Base-by-base conservation (phyloP, 192 early-diverging fungal species). In the Coemansia sp. region DNA sequence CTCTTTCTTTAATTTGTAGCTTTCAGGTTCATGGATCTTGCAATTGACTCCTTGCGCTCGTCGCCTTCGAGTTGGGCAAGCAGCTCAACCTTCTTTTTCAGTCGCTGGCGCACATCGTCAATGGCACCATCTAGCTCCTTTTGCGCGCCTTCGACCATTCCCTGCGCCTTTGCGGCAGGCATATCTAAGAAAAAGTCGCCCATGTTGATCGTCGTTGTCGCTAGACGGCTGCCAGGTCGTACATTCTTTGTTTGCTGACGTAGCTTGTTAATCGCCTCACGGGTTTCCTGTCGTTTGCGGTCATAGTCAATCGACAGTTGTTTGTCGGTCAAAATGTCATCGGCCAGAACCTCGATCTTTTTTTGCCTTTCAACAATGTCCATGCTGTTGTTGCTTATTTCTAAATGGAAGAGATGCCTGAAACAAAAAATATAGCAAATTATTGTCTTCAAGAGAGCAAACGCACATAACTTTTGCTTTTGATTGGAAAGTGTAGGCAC, bases 131-230 rank as follows among this genome's bases (percentile, higher is more conserved):
- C 74, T 2, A 81, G 70, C 63, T 81, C 79, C 18, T 51, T 57
- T 26, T 81, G 79, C 9, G 72, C 79, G 0, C 64, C 66, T n/a
- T 63, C 58, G 28, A 81, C 74, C 66, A 81, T 76, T 8, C 26
- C 26, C 23, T 43, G 55, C 23, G 79, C 79, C 51, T 69, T 81
- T 26, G 62, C 28, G 15, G 56, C 61, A 7, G 79, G 79, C 3
- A 81, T 51, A 12, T 75, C 66, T 7, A 81, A 71, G 55, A 81
- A 81, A 39, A 81, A 81, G 43, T 81, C 79, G 28, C 79, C 79
- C 79, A 76, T 81, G 79, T 75, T 81, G 30, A 81, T 65, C 0
- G 79, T 55, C 2, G 72, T 64, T 2, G 71, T 71, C 5, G 68
- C 64, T 25, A 59, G 58, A 10, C 42, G 26, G 65, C 77, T 74